A percentile compares a stretch with the other conserved stretches of the same genome.
Evolutionary conservation across 2,329 filamentous ascomycete species (phyloP).

Genomic region (Rutstroemia sp.): DNA sequence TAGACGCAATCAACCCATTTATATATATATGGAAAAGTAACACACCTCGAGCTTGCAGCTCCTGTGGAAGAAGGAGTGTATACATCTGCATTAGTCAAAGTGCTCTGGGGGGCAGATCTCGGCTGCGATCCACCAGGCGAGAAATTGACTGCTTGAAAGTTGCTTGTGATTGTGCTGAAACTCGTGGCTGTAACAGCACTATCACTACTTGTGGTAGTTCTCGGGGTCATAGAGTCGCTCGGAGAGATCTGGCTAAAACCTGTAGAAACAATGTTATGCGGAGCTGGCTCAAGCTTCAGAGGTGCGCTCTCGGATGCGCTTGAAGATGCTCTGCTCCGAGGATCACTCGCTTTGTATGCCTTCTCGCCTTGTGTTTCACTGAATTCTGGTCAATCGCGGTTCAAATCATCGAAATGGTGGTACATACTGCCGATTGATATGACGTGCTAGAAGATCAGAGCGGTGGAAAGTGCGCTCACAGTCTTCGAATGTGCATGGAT

Average conservation of each 20-base stretch:
- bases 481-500: constrained; percentile 43
- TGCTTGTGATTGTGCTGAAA: constrained; percentile 17
- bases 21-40: constrained; percentile 11
- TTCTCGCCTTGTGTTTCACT: constrained; percentile 42
- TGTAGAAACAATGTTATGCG: not conserved
- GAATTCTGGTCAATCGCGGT: constrained; percentile 13
- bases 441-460: constrained; percentile 51
- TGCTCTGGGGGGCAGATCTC: constrained; percentile 17
- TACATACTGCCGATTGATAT: constrained; percentile 45
- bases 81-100: constrained; percentile 15
- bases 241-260: constrained; percentile 15
- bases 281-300: not conserved
- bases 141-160: constrained; percentile 21
- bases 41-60: constrained; percentile 9
- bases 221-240: constrained; percentile 19
- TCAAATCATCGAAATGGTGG: not conserved
- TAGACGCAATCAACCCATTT: not conserved
- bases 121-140: constrained; percentile 15
- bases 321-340: constrained; percentile 24
- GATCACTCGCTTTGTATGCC: constrained; percentile 26
- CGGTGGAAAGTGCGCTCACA: constrained; percentile 53
- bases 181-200: constrained; percentile 19
- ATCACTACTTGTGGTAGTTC: constrained; percentile 18
- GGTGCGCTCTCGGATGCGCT: constrained; percentile 20
- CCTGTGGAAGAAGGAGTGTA: constrained; percentile 16